Base-by-base conservation (phyloP, 2,329 filamentous ascomycete species). In the Epichloe baconii region DNA sequence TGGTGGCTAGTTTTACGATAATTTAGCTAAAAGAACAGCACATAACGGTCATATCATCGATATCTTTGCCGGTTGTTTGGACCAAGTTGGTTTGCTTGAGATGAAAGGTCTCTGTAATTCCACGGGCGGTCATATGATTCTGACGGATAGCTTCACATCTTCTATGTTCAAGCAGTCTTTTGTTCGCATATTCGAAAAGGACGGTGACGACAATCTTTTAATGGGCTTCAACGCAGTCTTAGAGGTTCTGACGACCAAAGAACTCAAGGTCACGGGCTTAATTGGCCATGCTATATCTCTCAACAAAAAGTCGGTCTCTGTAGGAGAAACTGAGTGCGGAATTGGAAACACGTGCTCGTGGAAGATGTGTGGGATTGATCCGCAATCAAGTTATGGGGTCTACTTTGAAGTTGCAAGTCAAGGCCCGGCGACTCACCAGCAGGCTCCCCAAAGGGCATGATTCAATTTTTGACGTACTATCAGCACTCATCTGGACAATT, bases 161-260 rank as follows among this genome's bases (percentile, higher is more conserved):
- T 97, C 91, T 53, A 96, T 98, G 84, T 98, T 97, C 76, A 96
- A 93, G 72, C 93, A 98, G 66, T 97, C 93, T 0, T 98, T 98
- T 63, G 85, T 95, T 48, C 85, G 94, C 53, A 83, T 98, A 17
- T 98, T 98, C 64, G 93, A 98, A 66, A 96, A 96, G 69, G 93
- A 98, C 64, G 88, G 79, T 2, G 85, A 95, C 53, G 93, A 96
- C 58, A 95, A 96, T 65, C 78, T 98, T 14, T 71, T 95, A 10
- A 98, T 98, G 93, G 93, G 89, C 44, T 98, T 98, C 75, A 98
- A 98, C 64, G 93, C 89, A 35, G 89, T 90, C 11, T 76, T 98
- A 12, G 93, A 98, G 68, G 91, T 97, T 15, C 72, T 98, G 38
- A 98, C 93, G 0, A 97, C 93, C 14, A 98, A 97, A 71, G 93